A percentile compares a stretch with the other conserved stretches of the same genome.
Conservation (phyloP, 805 yeast genomes). For the Torulaspora indica region DNA sequence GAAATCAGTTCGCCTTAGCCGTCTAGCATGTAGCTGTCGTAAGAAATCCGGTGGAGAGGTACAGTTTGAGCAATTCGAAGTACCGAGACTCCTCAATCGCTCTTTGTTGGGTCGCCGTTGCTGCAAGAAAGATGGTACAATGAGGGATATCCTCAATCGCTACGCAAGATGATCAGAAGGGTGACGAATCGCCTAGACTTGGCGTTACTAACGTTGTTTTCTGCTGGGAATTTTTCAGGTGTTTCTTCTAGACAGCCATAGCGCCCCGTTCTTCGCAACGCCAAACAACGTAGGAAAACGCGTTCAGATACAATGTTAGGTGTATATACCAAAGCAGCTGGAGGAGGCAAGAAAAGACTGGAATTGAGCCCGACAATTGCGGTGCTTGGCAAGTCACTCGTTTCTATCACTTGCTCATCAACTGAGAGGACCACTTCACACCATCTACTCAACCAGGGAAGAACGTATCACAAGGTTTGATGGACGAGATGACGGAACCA, state of each 20-base stretch:
- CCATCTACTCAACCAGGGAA: neutral
- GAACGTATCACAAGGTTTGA: neutral
- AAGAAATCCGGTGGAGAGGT: too few relatives aligned
- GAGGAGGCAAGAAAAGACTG: neutral
- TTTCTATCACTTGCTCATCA: neutral
- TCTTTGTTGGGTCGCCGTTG: too few relatives aligned
- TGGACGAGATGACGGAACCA: slow-evolving; percentile 3
- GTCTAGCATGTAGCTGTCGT: too few relatives aligned
- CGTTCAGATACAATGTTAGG: neutral
- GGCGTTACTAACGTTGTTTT: too few relatives aligned
- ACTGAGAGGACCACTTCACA: neutral
- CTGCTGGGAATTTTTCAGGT: neutral
- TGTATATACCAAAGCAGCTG: neutral
- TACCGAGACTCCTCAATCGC: too few relatives aligned
- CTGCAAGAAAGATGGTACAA: too few relatives aligned
- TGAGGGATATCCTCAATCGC: neutral
- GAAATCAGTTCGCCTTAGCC: too few relatives aligned
- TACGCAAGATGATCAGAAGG: neutral
- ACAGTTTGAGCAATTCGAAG: too few relatives aligned
- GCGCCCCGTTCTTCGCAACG: slow-evolving; percentile 7
- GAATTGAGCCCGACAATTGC: neutral
- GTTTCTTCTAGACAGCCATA: neutral
- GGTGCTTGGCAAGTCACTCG: neutral
- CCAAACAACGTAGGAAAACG: slow-evolving; percentile 4
- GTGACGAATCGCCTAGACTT: too few relatives aligned